phyloP scores from a whole-genome alignment of 495 filamentous ascomycete genomes.

The Emericellopsis terricola region DNA sequence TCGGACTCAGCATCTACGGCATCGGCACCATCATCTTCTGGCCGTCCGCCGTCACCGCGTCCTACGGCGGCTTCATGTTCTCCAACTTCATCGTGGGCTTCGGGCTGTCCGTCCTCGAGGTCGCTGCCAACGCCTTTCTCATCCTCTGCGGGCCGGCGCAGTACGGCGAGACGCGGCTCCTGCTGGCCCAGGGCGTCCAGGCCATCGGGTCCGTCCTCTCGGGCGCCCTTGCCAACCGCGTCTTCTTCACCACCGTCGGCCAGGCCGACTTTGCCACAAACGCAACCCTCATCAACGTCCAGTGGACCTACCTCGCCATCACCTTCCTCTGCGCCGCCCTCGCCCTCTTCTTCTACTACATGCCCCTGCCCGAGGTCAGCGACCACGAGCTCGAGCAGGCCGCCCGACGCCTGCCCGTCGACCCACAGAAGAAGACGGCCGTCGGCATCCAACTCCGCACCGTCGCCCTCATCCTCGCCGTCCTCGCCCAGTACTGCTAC shows the following conservation, averaged over 20 bases:
- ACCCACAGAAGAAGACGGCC: conserved; percentile 17
- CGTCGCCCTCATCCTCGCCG: conserved; percentile 37
- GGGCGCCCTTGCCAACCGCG: conserved; percentile 47
- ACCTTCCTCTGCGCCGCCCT: conserved; percentile 53
- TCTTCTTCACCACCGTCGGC: conserved; percentile 33
- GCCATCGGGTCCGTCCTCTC: conserved; percentile 47
- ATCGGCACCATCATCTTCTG: conserved; percentile 34
- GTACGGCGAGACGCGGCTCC: conserved; percentile 38
- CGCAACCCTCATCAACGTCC: conserved; percentile 39
- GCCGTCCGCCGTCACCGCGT: conserved; percentile 28
- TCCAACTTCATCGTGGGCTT: conserved; percentile 45
- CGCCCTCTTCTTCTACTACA: conserved; percentile 39
- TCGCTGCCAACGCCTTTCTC: conserved; percentile 50
- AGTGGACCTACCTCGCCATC: conserved; percentile 62
- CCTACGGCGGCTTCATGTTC: conserved; percentile 6
- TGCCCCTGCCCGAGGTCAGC: conserved; percentile 33
- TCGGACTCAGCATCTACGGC: conserved; percentile 41
- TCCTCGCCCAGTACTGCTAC: conserved; percentile 58
- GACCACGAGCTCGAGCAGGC: conserved; percentile 30
- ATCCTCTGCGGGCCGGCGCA: conserved; percentile 32
- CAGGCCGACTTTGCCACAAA: conserved; percentile 5
- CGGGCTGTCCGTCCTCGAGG: conserved; percentile 47
- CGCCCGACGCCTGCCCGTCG: conserved; percentile 19
- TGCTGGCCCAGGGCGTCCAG: conserved; percentile 51
- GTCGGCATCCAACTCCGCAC: conserved; percentile 20